Percentiles rank a stretch among this genome's conserved stretches.
These are phyloP conservation scores for Daedaleopsis sinensis DNA, from an alignment of 768 basidiomycete species.

Conservation along the genomic window DNA sequence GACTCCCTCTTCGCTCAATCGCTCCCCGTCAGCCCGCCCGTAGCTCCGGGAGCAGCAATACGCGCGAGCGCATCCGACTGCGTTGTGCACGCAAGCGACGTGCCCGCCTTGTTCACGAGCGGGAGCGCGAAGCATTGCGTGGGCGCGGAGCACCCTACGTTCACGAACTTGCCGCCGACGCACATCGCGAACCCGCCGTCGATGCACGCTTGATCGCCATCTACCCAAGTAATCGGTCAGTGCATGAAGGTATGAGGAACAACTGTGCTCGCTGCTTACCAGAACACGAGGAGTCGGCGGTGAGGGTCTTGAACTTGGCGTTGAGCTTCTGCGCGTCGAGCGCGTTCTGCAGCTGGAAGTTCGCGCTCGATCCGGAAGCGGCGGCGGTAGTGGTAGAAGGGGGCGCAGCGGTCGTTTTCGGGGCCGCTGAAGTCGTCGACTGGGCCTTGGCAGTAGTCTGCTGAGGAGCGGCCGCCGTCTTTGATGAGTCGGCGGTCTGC, in stretches of 20 bases:
- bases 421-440: conserved; percentile 8
- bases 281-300: conserved; percentile 27
- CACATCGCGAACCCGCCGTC: conserved; percentile 45
- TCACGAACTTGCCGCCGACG: conserved; percentile 37
- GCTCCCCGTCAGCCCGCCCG: conserved; percentile 32
- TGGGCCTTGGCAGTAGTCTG: too few relatives aligned
- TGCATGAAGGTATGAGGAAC: neutral
- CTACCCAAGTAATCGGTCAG: conserved; percentile 18
- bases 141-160: conserved; percentile 35
- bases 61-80: conserved; percentile 37
- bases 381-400: conserved; percentile 12
- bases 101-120: conserved; percentile 44
- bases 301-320: conserved; percentile 34
- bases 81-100: conserved; percentile 42
- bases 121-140: conserved; percentile 44
- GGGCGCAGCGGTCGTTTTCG: conserved; percentile 13
- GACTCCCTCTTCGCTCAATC: conserved; percentile 17
- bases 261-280: conserved; percentile 15
- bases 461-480: neutral
- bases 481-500: conserved; percentile 24
- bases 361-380: conserved; percentile 4
- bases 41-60: conserved; percentile 39
- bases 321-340: conserved; percentile 37
- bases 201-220: conserved; percentile 41
- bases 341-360: conserved; percentile 34